phyloP scores from a whole-genome alignment of 345 rosid species.

The Gossypium raimondii region DNA sequence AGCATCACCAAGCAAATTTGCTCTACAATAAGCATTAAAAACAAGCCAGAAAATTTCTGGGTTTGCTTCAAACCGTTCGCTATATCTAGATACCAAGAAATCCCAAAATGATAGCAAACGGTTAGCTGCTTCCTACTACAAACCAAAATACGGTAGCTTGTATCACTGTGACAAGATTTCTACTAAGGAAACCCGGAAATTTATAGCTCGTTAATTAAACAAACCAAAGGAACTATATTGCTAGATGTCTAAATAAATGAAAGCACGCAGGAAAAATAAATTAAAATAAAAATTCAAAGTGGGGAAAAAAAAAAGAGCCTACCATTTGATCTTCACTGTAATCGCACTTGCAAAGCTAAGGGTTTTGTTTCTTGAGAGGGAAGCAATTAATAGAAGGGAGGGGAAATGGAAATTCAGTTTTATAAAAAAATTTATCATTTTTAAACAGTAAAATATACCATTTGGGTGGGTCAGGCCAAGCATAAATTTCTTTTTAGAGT shows the following conservation, averaged over 20 bases:
- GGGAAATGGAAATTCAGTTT: not conserved
- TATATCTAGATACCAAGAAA: constrained; percentile 53
- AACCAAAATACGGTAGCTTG: constrained; percentile 63
- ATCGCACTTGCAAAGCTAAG: not conserved
- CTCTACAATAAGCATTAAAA: constrained; percentile 65
- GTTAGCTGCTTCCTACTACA: constrained; percentile 53
- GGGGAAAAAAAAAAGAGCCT: not conserved
- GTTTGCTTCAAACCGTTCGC: constrained; percentile 30
- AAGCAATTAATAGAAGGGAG: not conserved
- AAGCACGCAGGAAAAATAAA: not conserved
- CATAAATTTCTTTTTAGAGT: too few relatives aligned
- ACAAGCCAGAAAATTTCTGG: constrained; percentile 63
- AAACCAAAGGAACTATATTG: not conserved
- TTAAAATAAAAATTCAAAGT: too few relatives aligned
- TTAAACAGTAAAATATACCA: too few relatives aligned
- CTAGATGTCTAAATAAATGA: not conserved
- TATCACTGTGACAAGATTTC: constrained; percentile 35
- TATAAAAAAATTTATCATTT: too few relatives aligned
- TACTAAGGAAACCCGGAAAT: constrained; percentile 38
- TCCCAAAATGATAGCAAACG: constrained; percentile 75
- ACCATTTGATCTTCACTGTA: not conserved
- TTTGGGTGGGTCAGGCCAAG: too few relatives aligned
- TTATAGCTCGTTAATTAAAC: not conserved
- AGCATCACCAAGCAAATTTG: constrained; percentile 63
- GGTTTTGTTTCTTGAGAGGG: not conserved